Percentiles rank a stretch among this genome's conserved stretches.
Evolutionary conservation across 2,329 filamentous ascomycete species (phyloP).

Genomic region (Cladosporium sp.): DNA sequence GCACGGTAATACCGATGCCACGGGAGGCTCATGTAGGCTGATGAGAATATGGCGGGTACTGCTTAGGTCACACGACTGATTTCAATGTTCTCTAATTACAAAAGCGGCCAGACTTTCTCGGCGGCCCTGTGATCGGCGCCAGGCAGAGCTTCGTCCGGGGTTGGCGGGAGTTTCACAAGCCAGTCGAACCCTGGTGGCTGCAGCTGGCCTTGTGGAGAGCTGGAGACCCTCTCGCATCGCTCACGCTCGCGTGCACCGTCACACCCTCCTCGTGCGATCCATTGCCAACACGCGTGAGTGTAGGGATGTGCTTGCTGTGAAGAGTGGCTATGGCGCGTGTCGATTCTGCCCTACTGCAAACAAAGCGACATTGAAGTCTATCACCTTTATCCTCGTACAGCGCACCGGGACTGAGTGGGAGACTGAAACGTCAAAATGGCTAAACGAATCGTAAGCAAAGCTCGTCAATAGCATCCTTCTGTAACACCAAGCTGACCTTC

Average conservation of each 20-base stretch:
- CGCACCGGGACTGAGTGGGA: too few species aligned
- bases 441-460: constrained; percentile 6
- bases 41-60: too few species aligned
- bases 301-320: background rate
- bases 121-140: background rate
- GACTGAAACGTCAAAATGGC: background rate
- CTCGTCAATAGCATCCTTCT: background rate
- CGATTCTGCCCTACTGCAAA: background rate
- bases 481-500: background rate
- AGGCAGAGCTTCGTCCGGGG: background rate
- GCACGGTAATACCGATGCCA: background rate
- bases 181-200: background rate
- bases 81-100: too few species aligned
- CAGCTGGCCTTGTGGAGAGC: background rate
- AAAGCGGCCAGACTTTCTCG: constrained; percentile 5
- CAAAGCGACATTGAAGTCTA: too few species aligned
- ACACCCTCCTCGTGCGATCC: too few species aligned
- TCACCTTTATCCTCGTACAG: too few species aligned
- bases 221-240: background rate
- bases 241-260: background rate
- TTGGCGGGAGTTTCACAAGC: background rate
- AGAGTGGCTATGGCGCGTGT: background rate
- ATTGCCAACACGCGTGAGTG: too few species aligned
- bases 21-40: constrained; percentile 6
- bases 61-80: too few species aligned